These are phyloP conservation scores for Fusarium liriodendri DNA, from an alignment of 2,329 filamentous ascomycete species.

Conservation along the genomic window DNA sequence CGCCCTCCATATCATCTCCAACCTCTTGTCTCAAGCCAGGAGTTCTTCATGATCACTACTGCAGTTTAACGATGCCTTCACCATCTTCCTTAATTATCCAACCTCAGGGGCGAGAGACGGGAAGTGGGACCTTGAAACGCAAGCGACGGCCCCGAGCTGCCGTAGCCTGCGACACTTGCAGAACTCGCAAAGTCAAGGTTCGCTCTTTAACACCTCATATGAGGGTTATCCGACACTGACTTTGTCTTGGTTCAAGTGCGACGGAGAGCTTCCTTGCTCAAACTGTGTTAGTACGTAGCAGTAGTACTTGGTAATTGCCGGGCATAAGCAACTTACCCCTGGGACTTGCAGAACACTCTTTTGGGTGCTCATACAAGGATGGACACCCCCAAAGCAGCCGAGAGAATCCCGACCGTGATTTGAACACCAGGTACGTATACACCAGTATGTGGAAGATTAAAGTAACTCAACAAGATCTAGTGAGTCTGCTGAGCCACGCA, in stretches of 20 bases:
- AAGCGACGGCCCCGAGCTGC: conserved; percentile 16
- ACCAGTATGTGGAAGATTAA: too few species aligned
- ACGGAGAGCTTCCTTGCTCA: conserved; percentile 13
- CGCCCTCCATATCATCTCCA: too few species aligned
- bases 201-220: neutral
- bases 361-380: conserved; percentile 16
- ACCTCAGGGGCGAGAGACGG: neutral
- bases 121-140: neutral
- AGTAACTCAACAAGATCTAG: neutral
- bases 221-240: neutral
- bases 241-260: conserved; percentile 1
- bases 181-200: conserved; percentile 23
- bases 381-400: neutral
- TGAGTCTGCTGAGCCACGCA: neutral
- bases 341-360: neutral
- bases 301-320: neutral
- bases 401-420: neutral
- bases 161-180: conserved; percentile 18
- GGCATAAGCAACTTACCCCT: neutral
- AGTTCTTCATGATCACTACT: neutral
- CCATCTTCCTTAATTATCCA: neutral
- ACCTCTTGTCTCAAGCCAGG: too few species aligned
- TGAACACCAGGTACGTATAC: neutral
- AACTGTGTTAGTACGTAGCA: conserved; percentile 8
- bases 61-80: neutral